These are phyloP conservation scores for Venturia effusa DNA, from an alignment of 2,329 filamentous ascomycete genomes.

Conservation along the genomic window DNA sequence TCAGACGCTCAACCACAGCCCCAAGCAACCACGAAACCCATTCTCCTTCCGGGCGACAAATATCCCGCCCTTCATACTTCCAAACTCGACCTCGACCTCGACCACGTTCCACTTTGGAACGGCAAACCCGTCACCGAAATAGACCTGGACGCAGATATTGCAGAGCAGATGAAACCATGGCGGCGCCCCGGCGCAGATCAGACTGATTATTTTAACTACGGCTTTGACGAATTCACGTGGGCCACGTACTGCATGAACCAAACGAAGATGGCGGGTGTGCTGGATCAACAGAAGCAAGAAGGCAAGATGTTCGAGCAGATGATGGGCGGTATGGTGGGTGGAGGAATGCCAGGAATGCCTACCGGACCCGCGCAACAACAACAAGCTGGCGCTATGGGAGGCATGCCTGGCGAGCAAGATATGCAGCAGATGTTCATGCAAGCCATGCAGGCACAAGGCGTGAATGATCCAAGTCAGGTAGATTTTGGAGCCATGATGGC, in stretches of 20 bases:
- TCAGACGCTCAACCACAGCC: not conserved
- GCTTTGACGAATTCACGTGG: constrained; percentile 98
- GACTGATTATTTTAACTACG: constrained; percentile 98
- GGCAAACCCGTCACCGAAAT: constrained; percentile 61
- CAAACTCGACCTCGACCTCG: constrained; percentile 76
- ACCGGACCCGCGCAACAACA: constrained; percentile 11
- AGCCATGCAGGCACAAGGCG: constrained; percentile 30
- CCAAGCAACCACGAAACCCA: constrained; percentile 18
- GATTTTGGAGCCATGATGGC: constrained; percentile 43
- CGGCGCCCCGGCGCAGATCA: constrained; percentile 87
- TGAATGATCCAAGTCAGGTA: constrained; percentile 40
- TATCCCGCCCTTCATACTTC: constrained; percentile 63
- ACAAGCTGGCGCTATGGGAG: constrained; percentile 17
- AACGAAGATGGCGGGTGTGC: constrained; percentile 64
- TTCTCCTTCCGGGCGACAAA: constrained; percentile 39
- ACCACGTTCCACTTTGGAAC: constrained; percentile 70
- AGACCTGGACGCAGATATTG: constrained; percentile 42
- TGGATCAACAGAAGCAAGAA: constrained; percentile 67
- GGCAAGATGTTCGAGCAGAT: constrained; percentile 51
- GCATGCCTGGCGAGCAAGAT: constrained; percentile 43
- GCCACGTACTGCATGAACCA: constrained; percentile 87
- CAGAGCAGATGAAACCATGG: constrained; percentile 82
- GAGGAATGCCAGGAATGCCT: constrained; percentile 15
- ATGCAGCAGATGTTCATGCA: constrained; percentile 39
- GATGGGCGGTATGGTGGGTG: constrained; percentile 23